Evolutionary conservation across 2,329 filamentous ascomycete species (phyloP), one percentile per base, ranked within the genome.

Genomic region (Westerdykella aurantiaca): DNA sequence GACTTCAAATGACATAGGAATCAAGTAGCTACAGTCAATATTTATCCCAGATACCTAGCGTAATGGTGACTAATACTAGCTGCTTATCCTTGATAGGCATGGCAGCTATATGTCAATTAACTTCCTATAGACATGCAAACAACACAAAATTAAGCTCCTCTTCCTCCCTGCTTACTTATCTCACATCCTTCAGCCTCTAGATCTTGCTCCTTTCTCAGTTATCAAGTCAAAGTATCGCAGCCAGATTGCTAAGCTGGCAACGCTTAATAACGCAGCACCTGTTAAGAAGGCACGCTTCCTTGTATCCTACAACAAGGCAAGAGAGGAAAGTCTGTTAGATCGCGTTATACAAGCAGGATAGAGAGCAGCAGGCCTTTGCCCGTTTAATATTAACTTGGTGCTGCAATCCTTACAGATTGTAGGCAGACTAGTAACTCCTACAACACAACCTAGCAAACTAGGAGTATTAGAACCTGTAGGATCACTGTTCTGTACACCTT

Each of bases 241-340:
- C 6, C 39, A 46, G 29, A 46, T 46, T 31, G 18, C 18, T 21
- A n/a, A n/a, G n/a, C 38, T 49, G 1, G 2, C 43, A 3, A 11
- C 7, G 2, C 31, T 49, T 33, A 23, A 46, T 18, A 25, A 46
- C 22, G 39, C 44, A 2, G 46, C 46, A 21, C 43, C 46, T 21
- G 38, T 49, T 12, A 46, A 49, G 34, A 49, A 49, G 41, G 44
- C 46, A n/a, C 44, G 41, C 17, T 46, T 43, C 37, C 43, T 46
- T 18, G 11, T 9, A 9, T 39, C 13, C 41, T 46, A 43, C 22
- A 14, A 43, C 31, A 2, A 39, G 9, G 41, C 44, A 31, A 40
- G 41, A 16, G 40, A 46, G 25, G 37, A 43, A 39, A 21, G 31
- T 4, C 12, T 46, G 1, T 35, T 34, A 42, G 10, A 23, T n/a